Evolutionary conservation across 768 basidiomycete genomes (phyloP).

Genomic region (Psilocybe tampanensis): DNA sequence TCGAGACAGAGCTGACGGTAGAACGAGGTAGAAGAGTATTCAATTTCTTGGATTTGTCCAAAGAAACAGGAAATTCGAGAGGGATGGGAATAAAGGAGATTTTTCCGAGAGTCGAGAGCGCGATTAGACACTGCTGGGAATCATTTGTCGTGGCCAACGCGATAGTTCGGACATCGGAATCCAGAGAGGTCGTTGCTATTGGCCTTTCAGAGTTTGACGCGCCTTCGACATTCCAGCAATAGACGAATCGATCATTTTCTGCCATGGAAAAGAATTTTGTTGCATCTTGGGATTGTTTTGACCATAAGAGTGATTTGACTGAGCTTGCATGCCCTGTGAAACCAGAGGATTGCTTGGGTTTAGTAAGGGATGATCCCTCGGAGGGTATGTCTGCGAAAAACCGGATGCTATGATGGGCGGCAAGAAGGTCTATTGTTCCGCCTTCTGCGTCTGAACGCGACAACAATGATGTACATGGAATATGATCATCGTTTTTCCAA

Average conservation of each 20-base stretch:
- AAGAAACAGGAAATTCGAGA: conserved; percentile 40
- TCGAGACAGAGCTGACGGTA: conserved; percentile 42
- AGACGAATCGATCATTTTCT: conserved; percentile 62
- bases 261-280: conserved; percentile 61
- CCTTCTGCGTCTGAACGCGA: conserved; percentile 41
- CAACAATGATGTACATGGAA: conserved; percentile 57
- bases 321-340: conserved; percentile 71
- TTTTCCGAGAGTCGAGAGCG: conserved; percentile 61
- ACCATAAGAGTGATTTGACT: conserved; percentile 54
- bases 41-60: conserved; percentile 46
- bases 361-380: conserved; percentile 35
- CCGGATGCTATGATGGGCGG: conserved; percentile 62
- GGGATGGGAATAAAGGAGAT: conserved; percentile 60
- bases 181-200: conserved; percentile 62
- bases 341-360: conserved; percentile 46
- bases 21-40: conserved; percentile 56
- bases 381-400: conserved; percentile 42
- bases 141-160: conserved; percentile 33
- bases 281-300: conserved; percentile 31
- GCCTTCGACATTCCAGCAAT: conserved; percentile 57
- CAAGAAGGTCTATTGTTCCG: conserved; percentile 48
- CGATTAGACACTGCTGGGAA: conserved; percentile 46
- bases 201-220: conserved; percentile 49
- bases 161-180: conserved; percentile 60
- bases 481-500: conserved; percentile 60